phyloP scores from a whole-genome alignment of 352 stramenopile species.

The Globisporangium paddicum region DNA sequence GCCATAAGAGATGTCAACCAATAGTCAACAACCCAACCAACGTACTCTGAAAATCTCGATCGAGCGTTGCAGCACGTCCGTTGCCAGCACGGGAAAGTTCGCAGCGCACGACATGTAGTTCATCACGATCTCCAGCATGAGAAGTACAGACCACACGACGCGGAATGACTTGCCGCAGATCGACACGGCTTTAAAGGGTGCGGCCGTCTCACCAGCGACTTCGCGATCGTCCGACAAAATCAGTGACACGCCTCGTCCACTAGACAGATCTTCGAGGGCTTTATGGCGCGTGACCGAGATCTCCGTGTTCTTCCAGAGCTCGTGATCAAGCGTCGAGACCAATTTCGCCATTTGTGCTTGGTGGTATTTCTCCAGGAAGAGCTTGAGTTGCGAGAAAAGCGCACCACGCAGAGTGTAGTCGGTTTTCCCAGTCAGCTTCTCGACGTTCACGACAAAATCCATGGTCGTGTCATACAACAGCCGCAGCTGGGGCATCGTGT shows the following conservation, averaged over 20 bases:
- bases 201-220: slow-evolving; percentile 52
- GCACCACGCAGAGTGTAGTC: slow-evolving; percentile 91
- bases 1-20: background rate
- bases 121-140: slow-evolving; percentile 95
- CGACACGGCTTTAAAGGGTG: slow-evolving; percentile 75
- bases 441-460: slow-evolving; percentile 90
- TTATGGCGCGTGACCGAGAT: slow-evolving; percentile 89
- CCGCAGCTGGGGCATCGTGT: slow-evolving; percentile 92
- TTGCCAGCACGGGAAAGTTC: slow-evolving; percentile 93
- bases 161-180: slow-evolving; percentile 93
- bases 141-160: slow-evolving; percentile 93
- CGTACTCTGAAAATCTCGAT: slow-evolving; percentile 87
- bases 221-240: slow-evolving; percentile 66
- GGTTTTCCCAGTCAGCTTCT: slow-evolving; percentile 89
- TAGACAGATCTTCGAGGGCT: slow-evolving; percentile 89
- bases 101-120: slow-evolving; percentile 92
- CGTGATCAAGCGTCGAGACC: slow-evolving; percentile 93
- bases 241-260: slow-evolving; percentile 82
- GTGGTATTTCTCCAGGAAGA: slow-evolving; percentile 95
- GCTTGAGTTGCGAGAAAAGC: slow-evolving; percentile 93
- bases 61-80: slow-evolving; percentile 91
- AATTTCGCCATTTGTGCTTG: slow-evolving; percentile 90
- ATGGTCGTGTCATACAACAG: slow-evolving; percentile 94
- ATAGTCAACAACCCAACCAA: background rate
- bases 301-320: slow-evolving; percentile 93